Evolutionary conservation across 1,284 basidiomycete genomes (phyloP).

Genomic region (Erythrobasidium hasegawianum): DNA sequence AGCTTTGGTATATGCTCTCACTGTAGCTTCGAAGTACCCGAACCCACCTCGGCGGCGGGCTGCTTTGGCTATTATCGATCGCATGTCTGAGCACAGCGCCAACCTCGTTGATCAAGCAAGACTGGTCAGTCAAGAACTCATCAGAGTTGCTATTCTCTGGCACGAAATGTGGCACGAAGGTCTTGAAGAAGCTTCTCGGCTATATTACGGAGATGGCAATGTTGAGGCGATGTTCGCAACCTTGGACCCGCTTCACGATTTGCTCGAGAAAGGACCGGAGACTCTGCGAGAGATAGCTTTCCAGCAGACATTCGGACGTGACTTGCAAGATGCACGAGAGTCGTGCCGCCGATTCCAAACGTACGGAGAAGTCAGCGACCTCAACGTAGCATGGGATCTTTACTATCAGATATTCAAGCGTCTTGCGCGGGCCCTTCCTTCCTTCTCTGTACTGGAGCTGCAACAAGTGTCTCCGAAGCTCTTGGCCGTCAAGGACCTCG

Average conservation of each 20-base stretch:
- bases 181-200: conserved; percentile 91
- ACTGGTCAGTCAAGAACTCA: conserved; percentile 89
- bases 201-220: conserved; percentile 98
- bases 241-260: conserved; percentile 87
- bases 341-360: conserved; percentile 81
- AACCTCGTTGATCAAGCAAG: conserved; percentile 83
- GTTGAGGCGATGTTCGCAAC: conserved; percentile 98
- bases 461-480: conserved; percentile 96
- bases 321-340: conserved; percentile 89
- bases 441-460: conserved; percentile 84
- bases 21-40: conserved; percentile 95
- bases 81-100: conserved; percentile 88
- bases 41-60: conserved; percentile 77
- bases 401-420: conserved; percentile 97
- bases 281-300: conserved; percentile 95
- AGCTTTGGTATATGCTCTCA: conserved; percentile 90
- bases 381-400: conserved; percentile 99
- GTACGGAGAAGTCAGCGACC: conserved; percentile 80
- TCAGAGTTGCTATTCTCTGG: conserved; percentile 97
- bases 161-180: conserved; percentile 99
- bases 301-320: conserved; percentile 87
- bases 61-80: conserved; percentile 83
- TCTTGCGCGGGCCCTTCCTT: conserved; percentile 88
- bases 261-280: conserved; percentile 89
- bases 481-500: conserved; percentile 80